Evolutionary conservation across 768 basidiomycete species (phyloP), one percentile per base, ranked within the genome.

Genomic region (Boletus sp.): DNA sequence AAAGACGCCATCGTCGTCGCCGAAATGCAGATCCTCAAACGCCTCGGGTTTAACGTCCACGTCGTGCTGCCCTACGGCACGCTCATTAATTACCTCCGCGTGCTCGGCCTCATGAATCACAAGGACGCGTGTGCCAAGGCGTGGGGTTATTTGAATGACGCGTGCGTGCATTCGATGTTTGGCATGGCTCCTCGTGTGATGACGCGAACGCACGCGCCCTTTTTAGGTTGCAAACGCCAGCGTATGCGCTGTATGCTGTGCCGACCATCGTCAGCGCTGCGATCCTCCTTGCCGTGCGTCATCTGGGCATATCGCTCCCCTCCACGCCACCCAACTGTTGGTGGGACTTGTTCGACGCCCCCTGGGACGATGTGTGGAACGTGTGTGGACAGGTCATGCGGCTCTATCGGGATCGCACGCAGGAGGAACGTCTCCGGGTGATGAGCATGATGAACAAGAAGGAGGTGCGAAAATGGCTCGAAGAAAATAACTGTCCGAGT

Each of bases 11-110:
- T 98, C 48, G 93, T 98, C 20, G 89, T 95, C 14, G 86, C 90
- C 2, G 97, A 99, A 73, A 98, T 98, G 93, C 97, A 99, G 70
- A 83, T 98, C 20, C 80, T 99, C 61, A 99, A 99, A 73, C 82
- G 96, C 24, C 81, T 99, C 11, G 96, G 92, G 1, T 99, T 98
- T 76, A 91, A 98, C 66, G 92, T 96, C 40, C 88, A 92, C 64
- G 91, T 96, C 45, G 90, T 92, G 11, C 77, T 98, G 33, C 94
- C 96, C 4, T 98, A 98, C 63, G 93, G 90, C 35, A 94, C 93
- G 7, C 81, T 98, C 54, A 88, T 98, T 64, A 98, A 97, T 75
- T 98, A 99, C 72, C 77, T 97, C 69, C 81, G 91, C 57, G 83
- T 98, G 20, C 81, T 99, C 18, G 93, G 92, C n/a, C 77, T 99